These are phyloP conservation scores for Hansenula sp. DNA, from an alignment of 1,139 yeast genomes.

Conservation along the genomic window DNA sequence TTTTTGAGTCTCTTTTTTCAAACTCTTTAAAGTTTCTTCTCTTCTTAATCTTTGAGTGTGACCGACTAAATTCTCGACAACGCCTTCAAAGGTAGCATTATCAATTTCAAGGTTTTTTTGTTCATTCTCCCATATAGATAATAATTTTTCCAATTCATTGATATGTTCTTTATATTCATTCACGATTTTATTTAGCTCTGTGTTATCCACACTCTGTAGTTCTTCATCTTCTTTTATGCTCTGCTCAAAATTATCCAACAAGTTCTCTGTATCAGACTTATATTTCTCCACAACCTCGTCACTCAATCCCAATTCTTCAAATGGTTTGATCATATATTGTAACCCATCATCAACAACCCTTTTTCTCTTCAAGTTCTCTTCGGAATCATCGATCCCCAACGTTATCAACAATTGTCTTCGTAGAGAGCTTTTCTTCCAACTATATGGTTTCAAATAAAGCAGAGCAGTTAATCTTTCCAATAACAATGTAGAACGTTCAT, in stretches of 20 bases:
- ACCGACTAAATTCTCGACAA: constrained; percentile 68
- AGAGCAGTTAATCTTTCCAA: constrained; percentile 34
- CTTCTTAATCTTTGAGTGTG: constrained; percentile 58
- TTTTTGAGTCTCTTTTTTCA: constrained; percentile 20
- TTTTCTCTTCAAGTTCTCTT: constrained; percentile 25
- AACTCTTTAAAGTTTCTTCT: constrained; percentile 37
- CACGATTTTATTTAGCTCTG: constrained; percentile 21
- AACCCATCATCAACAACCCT: constrained; percentile 7
- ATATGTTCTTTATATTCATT: constrained; percentile 20
- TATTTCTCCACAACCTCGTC: constrained; percentile 23
- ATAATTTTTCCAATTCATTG: constrained; percentile 29
- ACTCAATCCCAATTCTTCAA: constrained; percentile 9
- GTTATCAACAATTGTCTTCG: constrained; percentile 53
- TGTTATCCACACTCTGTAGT: constrained; percentile 14
- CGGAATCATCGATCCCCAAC: constrained; percentile 50
- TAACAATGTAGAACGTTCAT: constrained; percentile 20
- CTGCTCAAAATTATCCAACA: constrained; percentile 14
- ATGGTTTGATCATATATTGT: constrained; percentile 11
- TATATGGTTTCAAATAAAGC: constrained; percentile 46
- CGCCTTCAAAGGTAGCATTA: constrained; percentile 63
- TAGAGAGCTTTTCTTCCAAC: constrained; percentile 57
- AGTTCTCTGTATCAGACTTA: constrained; percentile 34
- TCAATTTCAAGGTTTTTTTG: constrained; percentile 42
- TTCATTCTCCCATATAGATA: constrained; percentile 48
- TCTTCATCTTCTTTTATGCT: constrained; percentile 16